Conservation (phyloP, 1,139 yeast genomes). For the Hanseniaspora sp. region DNA sequence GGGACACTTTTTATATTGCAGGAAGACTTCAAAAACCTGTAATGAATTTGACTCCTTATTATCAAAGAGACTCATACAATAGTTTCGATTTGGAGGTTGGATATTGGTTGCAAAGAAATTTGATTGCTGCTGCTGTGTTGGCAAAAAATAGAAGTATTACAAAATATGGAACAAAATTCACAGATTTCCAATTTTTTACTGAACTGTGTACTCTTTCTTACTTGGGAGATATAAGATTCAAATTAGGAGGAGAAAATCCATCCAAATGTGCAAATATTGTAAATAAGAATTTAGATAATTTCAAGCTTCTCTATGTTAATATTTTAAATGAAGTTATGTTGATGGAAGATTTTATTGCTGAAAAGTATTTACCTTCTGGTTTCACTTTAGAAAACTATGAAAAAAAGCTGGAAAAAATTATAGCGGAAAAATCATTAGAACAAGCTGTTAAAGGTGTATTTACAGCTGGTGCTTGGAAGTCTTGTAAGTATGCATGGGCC, state of each 20-base stretch:
- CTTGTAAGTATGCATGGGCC: conserved; percentile 67
- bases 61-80: neutral
- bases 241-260: conserved; percentile 85
- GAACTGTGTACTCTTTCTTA: conserved; percentile 75
- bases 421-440: conserved; percentile 54
- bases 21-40: conserved; percentile 95
- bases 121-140: conserved; percentile 68
- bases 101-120: conserved; percentile 62
- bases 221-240: conserved; percentile 81
- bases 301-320: conserved; percentile 63
- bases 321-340: conserved; percentile 38
- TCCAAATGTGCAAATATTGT: conserved; percentile 79
- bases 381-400: conserved; percentile 31
- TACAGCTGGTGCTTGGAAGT: conserved; percentile 72
- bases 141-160: conserved; percentile 46
- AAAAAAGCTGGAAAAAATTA: conserved; percentile 45
- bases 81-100: neutral
- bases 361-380: conserved; percentile 32
- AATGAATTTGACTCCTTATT: conserved; percentile 37
- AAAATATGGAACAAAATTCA: conserved; percentile 34
- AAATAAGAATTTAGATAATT: conserved; percentile 55
- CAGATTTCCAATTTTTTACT: conserved; percentile 58
- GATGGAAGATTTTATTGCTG: conserved; percentile 21
- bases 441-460: conserved; percentile 76
- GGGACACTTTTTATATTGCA: conserved; percentile 80